Percentiles rank a stretch among this genome's conserved stretches.
These are phyloP conservation scores for Fusarium torulosum DNA, from an alignment of 2,329 filamentous ascomycete species.

Conservation along the genomic window DNA sequence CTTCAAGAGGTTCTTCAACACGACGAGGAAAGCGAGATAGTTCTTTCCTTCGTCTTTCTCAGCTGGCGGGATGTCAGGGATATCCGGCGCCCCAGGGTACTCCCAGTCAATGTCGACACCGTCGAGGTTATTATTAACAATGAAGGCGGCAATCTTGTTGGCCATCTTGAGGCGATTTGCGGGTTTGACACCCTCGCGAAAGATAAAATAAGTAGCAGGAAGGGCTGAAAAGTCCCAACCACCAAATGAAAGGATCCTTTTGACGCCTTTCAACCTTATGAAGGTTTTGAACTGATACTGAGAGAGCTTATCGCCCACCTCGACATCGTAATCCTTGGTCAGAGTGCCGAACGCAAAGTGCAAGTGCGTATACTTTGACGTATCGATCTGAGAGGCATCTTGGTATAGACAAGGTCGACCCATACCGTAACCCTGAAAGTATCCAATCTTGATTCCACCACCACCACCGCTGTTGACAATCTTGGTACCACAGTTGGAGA, in stretches of 20 bases:
- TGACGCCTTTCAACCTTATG: constrained; percentile 29
- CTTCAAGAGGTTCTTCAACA: constrained; percentile 10
- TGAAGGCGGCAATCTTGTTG: constrained; percentile 53
- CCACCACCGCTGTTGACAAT: constrained; percentile 26
- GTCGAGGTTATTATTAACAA: no score
- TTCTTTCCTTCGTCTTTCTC: constrained; percentile 18
- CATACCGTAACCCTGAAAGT: constrained; percentile 19
- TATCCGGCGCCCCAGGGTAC: constrained; percentile 49
- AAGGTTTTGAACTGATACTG: constrained; percentile 51
- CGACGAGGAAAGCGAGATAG: constrained; percentile 12
- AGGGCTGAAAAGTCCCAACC: constrained; percentile 44
- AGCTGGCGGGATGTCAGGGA: constrained; percentile 27
- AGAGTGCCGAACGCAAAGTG: constrained; percentile 46
- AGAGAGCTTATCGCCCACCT: not conserved
- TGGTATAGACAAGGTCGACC: constrained; percentile 32
- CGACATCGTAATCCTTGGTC: constrained; percentile 34
- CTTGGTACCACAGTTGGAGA: constrained; percentile 57
- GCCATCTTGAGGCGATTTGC: constrained; percentile 53
- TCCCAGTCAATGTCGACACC: constrained; percentile 60
- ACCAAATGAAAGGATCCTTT: constrained; percentile 47
- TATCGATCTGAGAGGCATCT: constrained; percentile 45
- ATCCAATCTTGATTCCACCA: not conserved
- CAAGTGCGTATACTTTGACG: constrained; percentile 33
- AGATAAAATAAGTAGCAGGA: constrained; percentile 2
- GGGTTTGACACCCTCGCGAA: constrained; percentile 11